Conservation (phyloP, 805 yeast species). For the Metschnikowia chrysomelidarum region DNA sequence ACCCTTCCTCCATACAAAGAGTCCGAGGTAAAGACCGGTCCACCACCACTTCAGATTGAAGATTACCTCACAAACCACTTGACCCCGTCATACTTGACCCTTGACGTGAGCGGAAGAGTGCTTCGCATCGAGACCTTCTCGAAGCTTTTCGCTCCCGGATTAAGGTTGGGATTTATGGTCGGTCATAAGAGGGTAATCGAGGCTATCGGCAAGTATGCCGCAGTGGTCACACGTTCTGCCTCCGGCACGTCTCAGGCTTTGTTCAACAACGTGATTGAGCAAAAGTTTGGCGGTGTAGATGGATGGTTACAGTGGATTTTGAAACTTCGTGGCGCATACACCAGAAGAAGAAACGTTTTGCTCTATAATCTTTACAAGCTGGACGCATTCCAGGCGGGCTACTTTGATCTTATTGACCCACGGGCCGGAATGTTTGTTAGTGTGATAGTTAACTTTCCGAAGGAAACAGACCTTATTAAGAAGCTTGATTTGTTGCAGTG, state of each 20-base stretch:
- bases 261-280: conserved; percentile 18
- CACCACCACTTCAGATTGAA: conserved; percentile 10
- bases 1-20: conserved; percentile 16
- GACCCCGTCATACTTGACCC: conserved; percentile 17
- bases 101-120: conserved; percentile 20
- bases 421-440: conserved; percentile 27
- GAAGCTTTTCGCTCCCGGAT: conserved; percentile 22
- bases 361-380: conserved; percentile 19
- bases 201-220: conserved; percentile 15
- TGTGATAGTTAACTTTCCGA: conserved; percentile 15
- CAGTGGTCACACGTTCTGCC: conserved; percentile 20
- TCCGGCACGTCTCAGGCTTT: conserved; percentile 20
- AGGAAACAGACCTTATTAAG: conserved; percentile 9
- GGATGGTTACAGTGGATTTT: conserved; percentile 51
- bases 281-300: conserved; percentile 19
- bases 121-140: conserved; percentile 21
- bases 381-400: conserved; percentile 20
- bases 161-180: conserved; percentile 20
- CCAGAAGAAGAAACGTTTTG: conserved; percentile 40
- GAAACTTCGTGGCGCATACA: conserved; percentile 46
- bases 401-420: conserved; percentile 22
- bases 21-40: conserved; percentile 7
- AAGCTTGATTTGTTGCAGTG: conserved; percentile 13
- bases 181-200: conserved; percentile 18
- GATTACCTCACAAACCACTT: conserved; percentile 16